phyloP scores from a whole-genome alignment of 2,329 filamentous ascomycete genomes.

The Stagonosporopsis cucurbitacearum region DNA sequence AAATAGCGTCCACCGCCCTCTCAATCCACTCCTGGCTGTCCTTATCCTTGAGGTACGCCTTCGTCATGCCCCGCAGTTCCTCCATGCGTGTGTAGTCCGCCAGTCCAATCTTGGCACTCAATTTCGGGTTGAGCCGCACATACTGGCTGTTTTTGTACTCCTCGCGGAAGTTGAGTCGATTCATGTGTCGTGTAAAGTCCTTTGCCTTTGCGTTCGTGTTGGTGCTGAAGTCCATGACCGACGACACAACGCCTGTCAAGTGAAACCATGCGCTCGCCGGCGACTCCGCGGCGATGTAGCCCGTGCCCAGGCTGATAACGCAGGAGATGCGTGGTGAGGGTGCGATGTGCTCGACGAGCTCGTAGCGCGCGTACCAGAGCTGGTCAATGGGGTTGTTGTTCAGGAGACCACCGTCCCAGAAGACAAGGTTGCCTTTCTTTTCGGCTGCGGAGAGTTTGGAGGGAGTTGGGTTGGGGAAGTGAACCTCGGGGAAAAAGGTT shows the following conservation, averaged over 20 bases:
- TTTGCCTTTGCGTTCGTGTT: background rate
- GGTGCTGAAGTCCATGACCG: background rate
- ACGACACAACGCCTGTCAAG: background rate
- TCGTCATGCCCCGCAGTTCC: background rate
- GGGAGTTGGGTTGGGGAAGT: background rate
- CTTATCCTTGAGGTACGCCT: background rate
- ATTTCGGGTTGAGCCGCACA: background rate
- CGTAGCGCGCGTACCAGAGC: constrained; percentile 7
- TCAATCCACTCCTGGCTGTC: background rate
- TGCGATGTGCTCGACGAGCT: background rate
- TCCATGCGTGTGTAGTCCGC: background rate
- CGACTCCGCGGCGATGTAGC: background rate
- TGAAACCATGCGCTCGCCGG: background rate
- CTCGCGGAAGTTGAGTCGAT: background rate
- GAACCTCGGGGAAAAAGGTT: constrained; percentile 7
- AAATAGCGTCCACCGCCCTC: background rate
- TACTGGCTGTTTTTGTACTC: background rate
- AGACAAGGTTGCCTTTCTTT: background rate
- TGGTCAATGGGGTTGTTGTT: constrained; percentile 14
- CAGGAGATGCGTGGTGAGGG: constrained; percentile 4
- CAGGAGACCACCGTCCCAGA: constrained; percentile 11
- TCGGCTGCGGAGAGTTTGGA: background rate
- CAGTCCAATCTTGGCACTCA: background rate
- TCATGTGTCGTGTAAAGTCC: background rate
- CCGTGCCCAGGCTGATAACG: constrained; percentile 7